Conservation (phyloP, 192 early-diverging fungal species). For the Entomortierella chlamydospora region DNA sequence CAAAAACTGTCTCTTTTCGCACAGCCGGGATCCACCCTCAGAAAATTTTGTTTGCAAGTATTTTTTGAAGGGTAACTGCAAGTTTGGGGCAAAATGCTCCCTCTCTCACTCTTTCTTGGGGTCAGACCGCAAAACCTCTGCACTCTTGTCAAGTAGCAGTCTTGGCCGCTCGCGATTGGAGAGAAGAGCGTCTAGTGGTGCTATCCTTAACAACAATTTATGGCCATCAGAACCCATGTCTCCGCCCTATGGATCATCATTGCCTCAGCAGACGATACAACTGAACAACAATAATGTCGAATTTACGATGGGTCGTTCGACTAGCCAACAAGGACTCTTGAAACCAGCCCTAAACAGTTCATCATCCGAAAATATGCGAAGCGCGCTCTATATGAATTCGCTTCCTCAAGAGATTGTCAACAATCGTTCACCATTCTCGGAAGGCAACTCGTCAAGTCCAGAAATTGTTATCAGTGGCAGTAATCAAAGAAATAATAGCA, state of each 20-base stretch:
- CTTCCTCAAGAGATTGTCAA: not conserved
- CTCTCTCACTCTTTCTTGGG: slow-evolving; percentile 63
- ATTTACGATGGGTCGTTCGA: slow-evolving; percentile 29
- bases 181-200: slow-evolving; percentile 44
- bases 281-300: slow-evolving; percentile 36
- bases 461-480: not conserved
- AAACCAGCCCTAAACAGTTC: slow-evolving; percentile 5
- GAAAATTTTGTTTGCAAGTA: slow-evolving; percentile 81
- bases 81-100: slow-evolving; percentile 82
- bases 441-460: slow-evolving; percentile 9
- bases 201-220: slow-evolving; percentile 35
- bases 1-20: slow-evolving; percentile 79
- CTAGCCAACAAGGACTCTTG: slow-evolving; percentile 27
- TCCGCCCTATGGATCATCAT: slow-evolving; percentile 29
- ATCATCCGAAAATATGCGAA: slow-evolving; percentile 5
- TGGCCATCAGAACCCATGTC: slow-evolving; percentile 46
- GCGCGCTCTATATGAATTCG: not conserved
- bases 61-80: slow-evolving; percentile 83
- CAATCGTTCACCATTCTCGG: slow-evolving; percentile 23
- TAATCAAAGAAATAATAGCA: not conserved
- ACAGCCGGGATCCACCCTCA: slow-evolving; percentile 70
- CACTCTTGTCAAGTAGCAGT: slow-evolving; percentile 17
- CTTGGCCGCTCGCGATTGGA: slow-evolving; percentile 28
- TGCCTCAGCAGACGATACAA: slow-evolving; percentile 18
- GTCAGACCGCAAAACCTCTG: slow-evolving; percentile 46